These are phyloP conservation scores for Allantophomopsis cytisporea DNA, from an alignment of 2,329 filamentous ascomycete genomes.

Conservation along the genomic window DNA sequence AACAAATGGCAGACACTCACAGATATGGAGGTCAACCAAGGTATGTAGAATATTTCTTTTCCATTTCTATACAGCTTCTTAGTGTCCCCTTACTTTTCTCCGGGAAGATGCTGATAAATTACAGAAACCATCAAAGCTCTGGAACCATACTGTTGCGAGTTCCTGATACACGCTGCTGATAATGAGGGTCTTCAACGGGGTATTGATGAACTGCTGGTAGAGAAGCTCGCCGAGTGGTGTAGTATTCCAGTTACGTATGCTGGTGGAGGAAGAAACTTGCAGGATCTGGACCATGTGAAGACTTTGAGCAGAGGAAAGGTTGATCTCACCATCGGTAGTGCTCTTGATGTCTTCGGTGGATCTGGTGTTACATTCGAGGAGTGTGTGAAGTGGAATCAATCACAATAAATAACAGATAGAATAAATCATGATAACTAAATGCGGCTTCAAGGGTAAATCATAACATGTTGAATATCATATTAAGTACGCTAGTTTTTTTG, in stretches of 20 bases:
- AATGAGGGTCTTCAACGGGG: conserved; percentile 89
- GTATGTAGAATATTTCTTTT: conserved; percentile 32
- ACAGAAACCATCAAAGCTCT: conserved; percentile 67
- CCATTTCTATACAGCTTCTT: neutral
- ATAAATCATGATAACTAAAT: neutral
- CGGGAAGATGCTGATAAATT: conserved; percentile 4
- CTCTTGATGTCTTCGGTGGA: conserved; percentile 90
- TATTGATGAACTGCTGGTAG: conserved; percentile 76
- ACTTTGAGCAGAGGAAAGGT: conserved; percentile 66
- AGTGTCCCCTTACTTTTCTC: no score
- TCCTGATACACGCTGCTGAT: conserved; percentile 93
- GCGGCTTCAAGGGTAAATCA: no score
- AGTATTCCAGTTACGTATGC: conserved; percentile 91
- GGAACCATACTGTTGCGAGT: conserved; percentile 90
- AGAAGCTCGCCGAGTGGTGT: conserved; percentile 70
- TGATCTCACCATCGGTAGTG: conserved; percentile 92
- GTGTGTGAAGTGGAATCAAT: conserved; percentile 75
- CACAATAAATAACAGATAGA: conserved; percentile 18
- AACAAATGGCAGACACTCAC: conserved; percentile 98
- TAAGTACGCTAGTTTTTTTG: no score
- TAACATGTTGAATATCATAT: no score
- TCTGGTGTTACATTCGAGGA: conserved; percentile 76
- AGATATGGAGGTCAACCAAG: conserved; percentile 83
- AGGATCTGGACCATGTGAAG: conserved; percentile 75
- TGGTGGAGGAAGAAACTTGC: conserved; percentile 72